Evolutionary conservation across 2,329 filamentous ascomycete species (phyloP).

Genomic region (Fusarium sp.): DNA sequence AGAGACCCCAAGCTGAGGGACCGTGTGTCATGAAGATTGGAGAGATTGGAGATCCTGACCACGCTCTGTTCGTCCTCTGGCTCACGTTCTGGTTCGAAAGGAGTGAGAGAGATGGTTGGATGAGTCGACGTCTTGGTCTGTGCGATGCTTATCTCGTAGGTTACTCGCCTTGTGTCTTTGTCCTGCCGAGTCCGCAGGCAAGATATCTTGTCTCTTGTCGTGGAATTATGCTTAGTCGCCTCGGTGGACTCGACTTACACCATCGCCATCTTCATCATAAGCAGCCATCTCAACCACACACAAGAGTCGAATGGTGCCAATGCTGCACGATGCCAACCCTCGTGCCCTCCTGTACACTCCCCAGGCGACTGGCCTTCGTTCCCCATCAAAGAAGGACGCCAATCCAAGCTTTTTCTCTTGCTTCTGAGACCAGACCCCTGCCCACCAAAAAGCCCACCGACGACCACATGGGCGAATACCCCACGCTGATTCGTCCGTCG

Average conservation of each 20-base stretch:
- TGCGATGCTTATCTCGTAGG: slow-evolving; percentile 19
- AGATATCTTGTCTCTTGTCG: not conserved
- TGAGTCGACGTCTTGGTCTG: slow-evolving; percentile 23
- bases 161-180: not conserved
- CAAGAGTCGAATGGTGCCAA: slow-evolving; percentile 17
- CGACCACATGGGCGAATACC: slow-evolving; percentile 51
- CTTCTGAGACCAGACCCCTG: slow-evolving; percentile 37
- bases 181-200: not conserved
- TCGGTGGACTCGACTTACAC: slow-evolving; percentile 22
- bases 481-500: slow-evolving; percentile 50
- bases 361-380: slow-evolving; percentile 17
- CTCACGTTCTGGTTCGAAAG: slow-evolving; percentile 11
- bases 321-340: slow-evolving; percentile 17
- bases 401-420: slow-evolving; percentile 39
- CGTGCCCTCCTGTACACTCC: slow-evolving; percentile 19
- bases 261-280: slow-evolving; percentile 7
- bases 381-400: slow-evolving; percentile 26
- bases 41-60: slow-evolving; percentile 30
- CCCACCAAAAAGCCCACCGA: slow-evolving; percentile 38
- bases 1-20: slow-evolving; percentile 14
- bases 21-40: slow-evolving; percentile 27
- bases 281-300: slow-evolving; percentile 3
- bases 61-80: slow-evolving; percentile 15
- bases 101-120: not conserved
- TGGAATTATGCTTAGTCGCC: slow-evolving; percentile 11